Evolutionary conservation across 148 eudicot species (phyloP).

Genomic region (Simmondsia chinensis): DNA sequence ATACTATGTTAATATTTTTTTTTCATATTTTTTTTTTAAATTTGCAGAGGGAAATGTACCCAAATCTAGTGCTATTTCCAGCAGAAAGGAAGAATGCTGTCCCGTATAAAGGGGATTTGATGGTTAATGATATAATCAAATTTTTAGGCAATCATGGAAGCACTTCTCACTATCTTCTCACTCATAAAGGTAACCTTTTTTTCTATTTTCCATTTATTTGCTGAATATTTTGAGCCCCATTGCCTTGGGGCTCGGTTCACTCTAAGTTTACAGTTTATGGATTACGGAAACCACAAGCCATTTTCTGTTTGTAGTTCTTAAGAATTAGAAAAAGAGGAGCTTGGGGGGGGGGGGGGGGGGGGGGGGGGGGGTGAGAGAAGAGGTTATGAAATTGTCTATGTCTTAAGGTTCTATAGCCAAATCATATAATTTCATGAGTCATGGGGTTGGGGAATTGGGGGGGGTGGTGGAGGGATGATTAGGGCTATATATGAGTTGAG

Average conservation of each 20-base stretch:
- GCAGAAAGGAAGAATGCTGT: constrained; percentile 54
- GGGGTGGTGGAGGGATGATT: too few relatives aligned
- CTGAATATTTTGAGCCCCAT: background rate
- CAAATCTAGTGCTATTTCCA: constrained; percentile 66
- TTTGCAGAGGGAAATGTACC: constrained; percentile 80
- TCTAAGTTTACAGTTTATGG: background rate
- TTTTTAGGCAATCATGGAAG: constrained; percentile 57
- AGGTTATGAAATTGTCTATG: too few relatives aligned
- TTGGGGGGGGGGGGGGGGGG: too few relatives aligned
- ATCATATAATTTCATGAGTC: too few relatives aligned
- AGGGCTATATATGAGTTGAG: too few relatives aligned
- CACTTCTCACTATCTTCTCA: constrained; percentile 27
- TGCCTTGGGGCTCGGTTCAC: background rate
- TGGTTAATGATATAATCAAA: constrained; percentile 51
- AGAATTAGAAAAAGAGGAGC: too few relatives aligned
- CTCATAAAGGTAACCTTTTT: constrained; percentile 42
- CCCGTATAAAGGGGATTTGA: constrained; percentile 55
- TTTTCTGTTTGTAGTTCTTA: too few relatives aligned
- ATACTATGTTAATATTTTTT: background rate
- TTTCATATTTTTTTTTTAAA: constrained; percentile 10
- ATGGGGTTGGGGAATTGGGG: too few relatives aligned
- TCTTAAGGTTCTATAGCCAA: too few relatives aligned
- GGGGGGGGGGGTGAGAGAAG: too few relatives aligned
- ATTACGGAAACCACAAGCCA: too few relatives aligned
- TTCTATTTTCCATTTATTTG: background rate